These are phyloP conservation scores for Fusarium sp. DNA, from an alignment of 2,329 filamentous ascomycete species.

Conservation along the genomic window DNA sequence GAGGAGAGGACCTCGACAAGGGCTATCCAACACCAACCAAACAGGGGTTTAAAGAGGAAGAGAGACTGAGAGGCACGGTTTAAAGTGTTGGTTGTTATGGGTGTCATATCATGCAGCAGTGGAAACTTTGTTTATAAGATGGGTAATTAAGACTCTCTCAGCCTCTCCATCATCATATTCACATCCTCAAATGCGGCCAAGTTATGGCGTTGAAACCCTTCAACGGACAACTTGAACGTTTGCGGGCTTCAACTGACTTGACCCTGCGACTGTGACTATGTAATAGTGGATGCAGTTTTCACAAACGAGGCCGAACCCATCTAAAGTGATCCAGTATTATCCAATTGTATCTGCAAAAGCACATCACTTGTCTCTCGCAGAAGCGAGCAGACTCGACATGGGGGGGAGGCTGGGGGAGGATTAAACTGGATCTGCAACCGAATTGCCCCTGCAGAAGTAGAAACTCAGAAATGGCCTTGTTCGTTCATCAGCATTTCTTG, in stretches of 20 bases:
- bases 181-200: slow-evolving; percentile 6
- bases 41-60: slow-evolving; percentile 31
- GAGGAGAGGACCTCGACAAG: slow-evolving; percentile 37
- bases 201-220: slow-evolving; percentile 11
- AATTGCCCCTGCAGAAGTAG: slow-evolving; percentile 30
- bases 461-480: slow-evolving; percentile 3
- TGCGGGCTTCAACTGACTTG: slow-evolving; percentile 19
- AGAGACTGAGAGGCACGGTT: slow-evolving; percentile 23
- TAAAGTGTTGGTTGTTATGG: slow-evolving; percentile 29
- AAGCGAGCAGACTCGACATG: slow-evolving; percentile 14
- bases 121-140: slow-evolving; percentile 39
- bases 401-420: not conserved
- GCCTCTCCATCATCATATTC: not conserved
- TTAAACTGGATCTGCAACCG: slow-evolving; percentile 38
- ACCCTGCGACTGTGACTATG: slow-evolving; percentile 1
- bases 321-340: not conserved
- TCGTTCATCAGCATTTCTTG: slow-evolving; percentile 24
- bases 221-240: slow-evolving; percentile 24
- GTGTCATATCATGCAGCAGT: slow-evolving; percentile 9
- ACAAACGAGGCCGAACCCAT: slow-evolving; percentile 31
- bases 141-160: slow-evolving; percentile 20
- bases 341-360: slow-evolving; percentile 23
- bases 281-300: slow-evolving; percentile 42
- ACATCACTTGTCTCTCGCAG: slow-evolving; percentile 36
- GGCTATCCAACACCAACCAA: slow-evolving; percentile 32